A percentile compares a stretch with the other conserved stretches of the same genome.
Conservation (phyloP, 2,329 filamentous ascomycete species). For the Sporothrix humicola region DNA sequence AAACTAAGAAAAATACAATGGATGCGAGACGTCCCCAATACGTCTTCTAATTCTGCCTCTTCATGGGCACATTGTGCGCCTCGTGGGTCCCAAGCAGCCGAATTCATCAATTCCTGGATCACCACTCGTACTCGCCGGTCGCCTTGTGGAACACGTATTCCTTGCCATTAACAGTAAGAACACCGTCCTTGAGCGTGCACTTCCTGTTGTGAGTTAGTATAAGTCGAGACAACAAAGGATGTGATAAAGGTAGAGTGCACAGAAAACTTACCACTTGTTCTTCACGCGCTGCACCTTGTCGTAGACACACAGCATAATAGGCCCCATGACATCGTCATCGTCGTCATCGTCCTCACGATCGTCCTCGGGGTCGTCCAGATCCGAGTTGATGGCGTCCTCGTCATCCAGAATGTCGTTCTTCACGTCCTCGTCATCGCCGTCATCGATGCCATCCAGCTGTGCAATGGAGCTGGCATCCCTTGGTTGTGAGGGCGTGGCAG, state of each 20-base stretch:
- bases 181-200: constrained; percentile 96
- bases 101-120: not conserved
- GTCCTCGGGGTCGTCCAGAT: constrained; percentile 94
- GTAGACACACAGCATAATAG: constrained; percentile 98
- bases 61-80: too few relatives aligned
- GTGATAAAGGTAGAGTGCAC: not conserved
- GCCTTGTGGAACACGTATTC: constrained; percentile 99
- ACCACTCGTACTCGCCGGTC: constrained; percentile 98
- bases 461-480: not conserved
- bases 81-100: too few relatives aligned
- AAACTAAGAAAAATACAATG: not conserved
- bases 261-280: constrained; percentile 79
- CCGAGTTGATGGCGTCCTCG: constrained; percentile 97
- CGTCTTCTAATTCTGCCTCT: too few relatives aligned
- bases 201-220: constrained; percentile 64
- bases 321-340: constrained; percentile 79
- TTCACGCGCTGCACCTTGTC: constrained; percentile 99
- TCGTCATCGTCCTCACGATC: constrained; percentile 82
- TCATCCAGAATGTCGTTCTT: constrained; percentile 70
- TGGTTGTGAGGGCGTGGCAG: not conserved
- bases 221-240: constrained; percentile 33
- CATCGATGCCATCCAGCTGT: constrained; percentile 66
- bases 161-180: constrained; percentile 89
- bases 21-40: not conserved
- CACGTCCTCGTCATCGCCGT: constrained; percentile 62